These are phyloP conservation scores for Beta corolliflora DNA, from an alignment of 179 eudicot species.

Conservation along the genomic window DNA sequence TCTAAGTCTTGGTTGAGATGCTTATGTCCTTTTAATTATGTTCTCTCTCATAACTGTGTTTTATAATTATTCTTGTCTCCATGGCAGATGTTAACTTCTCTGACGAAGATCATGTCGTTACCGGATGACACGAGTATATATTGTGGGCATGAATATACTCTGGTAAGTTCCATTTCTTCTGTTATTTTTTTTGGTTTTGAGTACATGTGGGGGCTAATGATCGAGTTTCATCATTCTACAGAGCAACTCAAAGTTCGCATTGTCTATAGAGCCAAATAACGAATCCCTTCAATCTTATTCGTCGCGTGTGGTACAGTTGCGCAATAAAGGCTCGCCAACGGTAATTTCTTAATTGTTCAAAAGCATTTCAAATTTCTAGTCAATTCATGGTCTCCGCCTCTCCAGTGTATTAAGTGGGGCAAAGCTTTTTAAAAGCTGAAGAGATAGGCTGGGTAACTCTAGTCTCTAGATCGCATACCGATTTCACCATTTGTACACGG, in stretches of 20 bases:
- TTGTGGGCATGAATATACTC: slow-evolving; percentile 93
- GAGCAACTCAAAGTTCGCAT: slow-evolving; percentile 92
- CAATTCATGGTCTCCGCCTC: background rate
- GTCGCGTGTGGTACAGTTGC: slow-evolving; percentile 57
- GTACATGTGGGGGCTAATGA: background rate
- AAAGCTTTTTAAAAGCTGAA: no score
- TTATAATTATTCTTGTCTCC: slow-evolving; percentile 15
- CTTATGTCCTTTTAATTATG: background rate
- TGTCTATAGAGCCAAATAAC: slow-evolving; percentile 82
- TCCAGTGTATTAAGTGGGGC: background rate
- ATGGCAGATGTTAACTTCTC: slow-evolving; percentile 75
- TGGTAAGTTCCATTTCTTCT: slow-evolving; percentile 45
- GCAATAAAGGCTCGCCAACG: slow-evolving; percentile 76
- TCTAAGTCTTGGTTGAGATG: background rate
- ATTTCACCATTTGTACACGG: no score
- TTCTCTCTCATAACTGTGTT: background rate
- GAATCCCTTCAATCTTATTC: slow-evolving; percentile 71
- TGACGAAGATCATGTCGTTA: slow-evolving; percentile 60
- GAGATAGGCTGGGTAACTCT: no score
- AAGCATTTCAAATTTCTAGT: background rate
- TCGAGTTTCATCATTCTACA: slow-evolving; percentile 36
- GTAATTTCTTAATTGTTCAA: slow-evolving; percentile 42
- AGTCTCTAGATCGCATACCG: no score
- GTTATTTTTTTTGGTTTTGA: background rate
- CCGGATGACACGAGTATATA: slow-evolving; percentile 86